Conservation (phyloP, 1,139 yeast genomes). For the Debaryomyces robertsiae region DNA sequence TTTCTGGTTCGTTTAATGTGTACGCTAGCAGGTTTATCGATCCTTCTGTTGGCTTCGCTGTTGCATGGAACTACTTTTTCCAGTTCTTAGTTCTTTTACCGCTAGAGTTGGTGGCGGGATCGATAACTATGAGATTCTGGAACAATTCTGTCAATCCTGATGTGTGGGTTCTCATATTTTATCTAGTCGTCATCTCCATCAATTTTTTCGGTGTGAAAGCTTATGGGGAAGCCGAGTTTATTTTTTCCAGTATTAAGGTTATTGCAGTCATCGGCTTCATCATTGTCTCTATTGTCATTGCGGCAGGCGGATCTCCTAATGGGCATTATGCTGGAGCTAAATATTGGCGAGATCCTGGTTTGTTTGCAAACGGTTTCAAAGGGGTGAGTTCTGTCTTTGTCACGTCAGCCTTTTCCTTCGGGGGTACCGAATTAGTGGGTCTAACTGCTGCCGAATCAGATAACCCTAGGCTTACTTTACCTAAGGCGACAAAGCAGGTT, state of each 20-base stretch:
- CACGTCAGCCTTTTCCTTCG: conserved; percentile 44
- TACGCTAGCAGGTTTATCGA: conserved; percentile 37
- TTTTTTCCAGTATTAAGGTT: conserved; percentile 34
- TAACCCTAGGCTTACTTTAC: conserved; percentile 41
- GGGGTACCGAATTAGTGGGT: conserved; percentile 45
- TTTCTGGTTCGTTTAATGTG: conserved; percentile 36
- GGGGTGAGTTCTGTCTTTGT: conserved; percentile 45
- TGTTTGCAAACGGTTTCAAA: conserved; percentile 43
- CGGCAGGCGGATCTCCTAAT: conserved; percentile 37
- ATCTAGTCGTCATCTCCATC: conserved; percentile 29
- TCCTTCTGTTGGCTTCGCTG: conserved; percentile 38
- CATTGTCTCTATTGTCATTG: conserved; percentile 32
- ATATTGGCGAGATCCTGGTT: conserved; percentile 37
- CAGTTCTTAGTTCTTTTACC: conserved; percentile 33
- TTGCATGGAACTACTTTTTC: conserved; percentile 37
- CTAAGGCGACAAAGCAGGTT: conserved; percentile 43
- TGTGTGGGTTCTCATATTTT: conserved; percentile 35
- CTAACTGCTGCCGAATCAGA: conserved; percentile 46
- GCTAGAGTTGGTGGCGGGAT: conserved; percentile 35
- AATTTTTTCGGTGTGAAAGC: conserved; percentile 39
- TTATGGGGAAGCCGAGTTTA: conserved; percentile 38
- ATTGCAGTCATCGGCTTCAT: conserved; percentile 36
- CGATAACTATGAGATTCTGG: conserved; percentile 37
- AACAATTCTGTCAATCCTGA: conserved; percentile 32
- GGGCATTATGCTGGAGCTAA: conserved; percentile 27